Percentiles rank a stretch among this genome's conserved stretches.
Evolutionary conservation across 768 basidiomycete species (phyloP).

Genomic region (Rhizopogon vesiculosus): DNA sequence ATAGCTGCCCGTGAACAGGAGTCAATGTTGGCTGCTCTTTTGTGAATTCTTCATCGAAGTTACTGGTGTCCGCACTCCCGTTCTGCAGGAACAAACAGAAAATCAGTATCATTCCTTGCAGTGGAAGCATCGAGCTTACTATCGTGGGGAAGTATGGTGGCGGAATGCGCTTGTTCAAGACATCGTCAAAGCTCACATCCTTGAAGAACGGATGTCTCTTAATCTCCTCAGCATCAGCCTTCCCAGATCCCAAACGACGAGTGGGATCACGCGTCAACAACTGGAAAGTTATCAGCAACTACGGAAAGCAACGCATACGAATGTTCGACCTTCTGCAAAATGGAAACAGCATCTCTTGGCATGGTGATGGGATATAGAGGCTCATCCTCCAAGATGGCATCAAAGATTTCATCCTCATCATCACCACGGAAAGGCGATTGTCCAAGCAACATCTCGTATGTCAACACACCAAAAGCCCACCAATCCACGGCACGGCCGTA

Average conservation of each 20-base stretch:
- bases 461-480: slow-evolving; percentile 99
- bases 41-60: slow-evolving; percentile 98
- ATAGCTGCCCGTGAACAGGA: slow-evolving; percentile 92
- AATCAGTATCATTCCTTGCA: slow-evolving; percentile 9
- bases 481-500: slow-evolving; percentile 99
- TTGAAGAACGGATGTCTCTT: slow-evolving; percentile 98
- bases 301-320: neutral
- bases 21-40: slow-evolving; percentile 95
- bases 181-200: slow-evolving; percentile 95
- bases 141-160: slow-evolving; percentile 97
- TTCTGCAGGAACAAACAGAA: slow-evolving; percentile 39
- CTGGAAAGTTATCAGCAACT: slow-evolving; percentile 34
- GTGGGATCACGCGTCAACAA: slow-evolving; percentile 87
- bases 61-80: slow-evolving; percentile 82
- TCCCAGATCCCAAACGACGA: slow-evolving; percentile 87
- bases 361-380: slow-evolving; percentile 98
- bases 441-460: slow-evolving; percentile 97
- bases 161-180: slow-evolving; percentile 95
- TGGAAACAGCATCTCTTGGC: slow-evolving; percentile 95
- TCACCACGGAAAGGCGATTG: slow-evolving; percentile 99
- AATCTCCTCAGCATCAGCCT: slow-evolving; percentile 94
- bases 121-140: slow-evolving; percentile 41
- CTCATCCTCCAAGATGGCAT: slow-evolving; percentile 97
- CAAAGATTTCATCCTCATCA: slow-evolving; percentile 99
- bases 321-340: slow-evolving; percentile 78